These are phyloP conservation scores for Plasmodium cynomolgi DNA, from an alignment of 169 alveolate genomes.

Conservation along the genomic window DNA sequence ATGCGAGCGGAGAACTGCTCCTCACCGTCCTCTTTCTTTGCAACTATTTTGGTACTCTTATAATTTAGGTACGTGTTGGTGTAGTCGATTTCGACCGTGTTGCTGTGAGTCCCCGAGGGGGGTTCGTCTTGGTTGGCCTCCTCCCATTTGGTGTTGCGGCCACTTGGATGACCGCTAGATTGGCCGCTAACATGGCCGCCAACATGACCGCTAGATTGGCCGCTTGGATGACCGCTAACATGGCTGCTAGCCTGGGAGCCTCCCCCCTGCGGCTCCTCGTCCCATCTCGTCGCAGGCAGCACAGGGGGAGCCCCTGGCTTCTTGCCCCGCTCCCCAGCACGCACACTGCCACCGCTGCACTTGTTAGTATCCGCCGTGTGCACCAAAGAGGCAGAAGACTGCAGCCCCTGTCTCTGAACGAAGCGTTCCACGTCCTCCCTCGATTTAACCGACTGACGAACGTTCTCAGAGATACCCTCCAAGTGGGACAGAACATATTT, in stretches of 20 bases:
- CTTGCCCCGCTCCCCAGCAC: neutral
- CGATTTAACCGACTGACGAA: constrained; percentile 38
- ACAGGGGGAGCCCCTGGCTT: neutral
- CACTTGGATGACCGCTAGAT: neutral
- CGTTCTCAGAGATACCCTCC: constrained; percentile 67
- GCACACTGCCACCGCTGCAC: neutral
- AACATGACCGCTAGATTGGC: neutral
- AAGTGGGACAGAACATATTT: constrained; percentile 49
- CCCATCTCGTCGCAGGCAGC: neutral
- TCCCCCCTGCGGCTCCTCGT: neutral
- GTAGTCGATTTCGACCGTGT: constrained; percentile 42
- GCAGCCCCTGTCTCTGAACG: constrained; percentile 19
- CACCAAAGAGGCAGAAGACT: neutral
- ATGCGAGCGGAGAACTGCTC: neutral
- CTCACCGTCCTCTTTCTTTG: neutral
- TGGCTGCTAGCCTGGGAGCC: neutral
- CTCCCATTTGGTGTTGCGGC: neutral
- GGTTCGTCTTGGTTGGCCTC: neutral
- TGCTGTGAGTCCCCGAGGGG: neutral
- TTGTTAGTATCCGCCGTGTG: neutral
- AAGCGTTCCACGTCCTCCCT: constrained; percentile 61
- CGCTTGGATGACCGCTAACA: neutral
- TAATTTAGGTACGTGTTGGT: constrained; percentile 34
- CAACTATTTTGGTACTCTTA: neutral
- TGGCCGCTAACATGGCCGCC: neutral